These are phyloP conservation scores for Sclerospora graminicola DNA, from an alignment of 352 stramenopile species.

Conservation along the genomic window DNA sequence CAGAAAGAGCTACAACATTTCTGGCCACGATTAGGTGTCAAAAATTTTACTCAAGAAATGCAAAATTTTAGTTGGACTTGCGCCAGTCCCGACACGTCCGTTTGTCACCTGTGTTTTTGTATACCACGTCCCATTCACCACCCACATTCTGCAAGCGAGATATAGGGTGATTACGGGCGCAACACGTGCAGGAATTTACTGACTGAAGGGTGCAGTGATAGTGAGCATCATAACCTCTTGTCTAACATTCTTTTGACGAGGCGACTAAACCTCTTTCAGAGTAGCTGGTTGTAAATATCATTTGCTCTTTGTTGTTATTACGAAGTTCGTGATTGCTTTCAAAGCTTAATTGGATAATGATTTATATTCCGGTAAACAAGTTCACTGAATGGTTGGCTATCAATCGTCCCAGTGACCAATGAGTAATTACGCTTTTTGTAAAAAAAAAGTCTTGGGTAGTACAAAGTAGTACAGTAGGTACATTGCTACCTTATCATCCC, in stretches of 20 bases:
- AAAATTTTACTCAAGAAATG: not conserved
- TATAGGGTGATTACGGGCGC: no score
- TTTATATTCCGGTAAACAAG: not conserved
- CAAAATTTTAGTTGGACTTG: conserved; percentile 8
- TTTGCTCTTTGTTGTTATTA: no score
- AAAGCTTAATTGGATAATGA: not conserved
- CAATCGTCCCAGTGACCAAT: not conserved
- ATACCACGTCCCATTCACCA: no score
- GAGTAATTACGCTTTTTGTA: not conserved
- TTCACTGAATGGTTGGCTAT: conserved; percentile 10
- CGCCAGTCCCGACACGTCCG: not conserved
- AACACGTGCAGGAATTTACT: no score
- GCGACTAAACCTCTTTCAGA: conserved; percentile 87
- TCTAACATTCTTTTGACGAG: conserved; percentile 71
- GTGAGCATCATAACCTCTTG: conserved; percentile 70
- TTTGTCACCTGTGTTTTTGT: no score
- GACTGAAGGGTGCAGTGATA: conserved; percentile 1
- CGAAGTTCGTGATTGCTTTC: not conserved
- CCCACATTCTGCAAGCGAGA: no score
- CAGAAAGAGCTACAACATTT: not conserved
- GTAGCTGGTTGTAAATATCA: conserved; percentile 86
- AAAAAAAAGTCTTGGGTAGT: no score
- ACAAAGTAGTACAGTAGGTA: no score
- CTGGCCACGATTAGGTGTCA: conserved; percentile 4
- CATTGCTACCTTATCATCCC: no score